These are phyloP conservation scores for Camelina laxa DNA, from an alignment of 345 rosid genomes.

Conservation along the genomic window DNA sequence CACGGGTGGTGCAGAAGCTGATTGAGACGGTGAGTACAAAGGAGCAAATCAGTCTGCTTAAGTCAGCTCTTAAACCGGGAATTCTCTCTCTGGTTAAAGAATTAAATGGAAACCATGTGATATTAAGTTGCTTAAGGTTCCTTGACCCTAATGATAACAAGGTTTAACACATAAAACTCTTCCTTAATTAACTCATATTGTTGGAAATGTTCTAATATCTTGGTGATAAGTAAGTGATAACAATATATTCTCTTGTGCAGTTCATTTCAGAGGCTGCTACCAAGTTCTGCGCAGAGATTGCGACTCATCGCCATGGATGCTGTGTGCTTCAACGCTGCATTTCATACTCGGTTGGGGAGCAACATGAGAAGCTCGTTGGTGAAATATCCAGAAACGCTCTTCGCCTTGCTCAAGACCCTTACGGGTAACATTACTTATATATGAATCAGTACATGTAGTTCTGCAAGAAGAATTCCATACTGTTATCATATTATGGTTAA, in stretches of 20 bases:
- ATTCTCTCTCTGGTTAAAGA: conserved; percentile 64
- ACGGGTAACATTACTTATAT: conserved; percentile 52
- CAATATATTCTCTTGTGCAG: conserved; percentile 38
- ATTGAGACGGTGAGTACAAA: conserved; percentile 69
- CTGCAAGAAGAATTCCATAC: background rate
- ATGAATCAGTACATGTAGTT: background rate
- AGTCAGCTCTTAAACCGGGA: conserved; percentile 62
- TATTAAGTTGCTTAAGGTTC: conserved; percentile 67
- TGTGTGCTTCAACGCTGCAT: conserved; percentile 69
- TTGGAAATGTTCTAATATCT: background rate
- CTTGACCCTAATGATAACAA: conserved; percentile 64
- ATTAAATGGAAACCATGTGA: conserved; percentile 75
- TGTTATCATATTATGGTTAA: background rate
- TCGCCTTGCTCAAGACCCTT: conserved; percentile 71
- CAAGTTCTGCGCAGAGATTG: conserved; percentile 58
- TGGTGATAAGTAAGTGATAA: background rate
- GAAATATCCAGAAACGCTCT: conserved; percentile 58
- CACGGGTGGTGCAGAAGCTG: conserved; percentile 76
- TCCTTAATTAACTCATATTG: background rate
- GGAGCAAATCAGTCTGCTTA: conserved; percentile 56
- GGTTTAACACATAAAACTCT: conserved; percentile 41
- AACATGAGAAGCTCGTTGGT: conserved; percentile 53
- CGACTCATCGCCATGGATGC: conserved; percentile 71
- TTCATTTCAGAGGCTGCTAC: conserved; percentile 64
- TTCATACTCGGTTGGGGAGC: conserved; percentile 52